Percentiles rank a stretch among this genome's conserved stretches.
Evolutionary conservation across 768 basidiomycete species (phyloP).

Genomic region (Russula sp.): DNA sequence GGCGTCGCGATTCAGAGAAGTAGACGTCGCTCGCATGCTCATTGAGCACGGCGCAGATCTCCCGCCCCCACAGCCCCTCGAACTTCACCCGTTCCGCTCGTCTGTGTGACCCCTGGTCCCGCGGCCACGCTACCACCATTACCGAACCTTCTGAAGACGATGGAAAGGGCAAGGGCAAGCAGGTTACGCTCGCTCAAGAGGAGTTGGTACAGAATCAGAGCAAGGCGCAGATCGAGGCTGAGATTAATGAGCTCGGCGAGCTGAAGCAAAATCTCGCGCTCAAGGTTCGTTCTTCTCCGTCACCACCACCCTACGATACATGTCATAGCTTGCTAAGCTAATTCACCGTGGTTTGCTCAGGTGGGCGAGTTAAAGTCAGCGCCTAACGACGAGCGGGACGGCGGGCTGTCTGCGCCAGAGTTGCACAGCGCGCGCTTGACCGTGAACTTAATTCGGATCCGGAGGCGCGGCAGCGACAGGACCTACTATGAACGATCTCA

Average conservation of each 20-base stretch:
- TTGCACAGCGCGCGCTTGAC: constrained; percentile 70
- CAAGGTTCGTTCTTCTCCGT: constrained; percentile 49
- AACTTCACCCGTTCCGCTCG: constrained; percentile 61
- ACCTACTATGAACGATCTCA: constrained; percentile 73
- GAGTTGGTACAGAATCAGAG: constrained; percentile 65
- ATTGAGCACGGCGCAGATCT: no score
- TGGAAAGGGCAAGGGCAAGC: constrained; percentile 69
- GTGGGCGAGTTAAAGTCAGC: constrained; percentile 89
- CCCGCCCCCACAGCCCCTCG: constrained; percentile 59
- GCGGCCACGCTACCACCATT: constrained; percentile 39
- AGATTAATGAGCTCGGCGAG: constrained; percentile 74
- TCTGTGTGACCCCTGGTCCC: constrained; percentile 41
- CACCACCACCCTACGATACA: no score
- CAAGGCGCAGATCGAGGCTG: constrained; percentile 65
- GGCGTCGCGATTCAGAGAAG: no score
- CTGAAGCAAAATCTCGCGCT: constrained; percentile 78
- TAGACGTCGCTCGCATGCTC: no score
- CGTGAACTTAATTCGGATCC: constrained; percentile 55
- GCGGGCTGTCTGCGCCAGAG: constrained; percentile 55
- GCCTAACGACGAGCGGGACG: constrained; percentile 51
- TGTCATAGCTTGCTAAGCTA: background rate
- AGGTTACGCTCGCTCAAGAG: constrained; percentile 42
- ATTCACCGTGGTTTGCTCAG: constrained; percentile 41
- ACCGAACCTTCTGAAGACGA: constrained; percentile 42
- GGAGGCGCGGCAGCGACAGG: constrained; percentile 34